Conservation (phyloP, 441 rosid species). For the Corymbia citriodora region DNA sequence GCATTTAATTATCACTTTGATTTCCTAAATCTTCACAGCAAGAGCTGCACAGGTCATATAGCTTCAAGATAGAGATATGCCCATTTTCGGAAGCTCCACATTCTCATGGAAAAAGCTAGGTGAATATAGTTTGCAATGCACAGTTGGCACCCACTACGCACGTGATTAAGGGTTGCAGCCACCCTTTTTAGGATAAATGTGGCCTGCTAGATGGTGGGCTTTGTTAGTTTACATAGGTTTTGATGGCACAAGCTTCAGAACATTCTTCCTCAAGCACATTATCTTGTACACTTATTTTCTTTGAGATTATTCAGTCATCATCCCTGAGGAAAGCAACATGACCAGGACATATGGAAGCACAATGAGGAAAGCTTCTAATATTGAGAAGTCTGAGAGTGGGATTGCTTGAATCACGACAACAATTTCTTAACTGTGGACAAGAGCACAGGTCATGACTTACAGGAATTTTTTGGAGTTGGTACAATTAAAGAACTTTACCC, state of each 20-base stretch:
- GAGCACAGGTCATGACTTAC: background rate
- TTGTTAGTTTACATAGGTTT: background rate
- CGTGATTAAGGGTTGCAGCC: background rate
- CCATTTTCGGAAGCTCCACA: no score
- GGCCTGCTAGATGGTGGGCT: background rate
- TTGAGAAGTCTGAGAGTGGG: background rate
- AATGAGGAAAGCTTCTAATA: background rate
- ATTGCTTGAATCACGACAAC: background rate
- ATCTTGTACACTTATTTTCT: background rate
- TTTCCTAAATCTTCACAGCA: no score
- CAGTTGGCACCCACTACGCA: no score
- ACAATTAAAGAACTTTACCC: background rate
- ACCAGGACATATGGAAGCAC: background rate
- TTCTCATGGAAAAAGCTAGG: no score
- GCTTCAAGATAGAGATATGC: no score
- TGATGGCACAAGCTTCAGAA: background rate
- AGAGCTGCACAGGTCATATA: no score
- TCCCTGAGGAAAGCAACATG: background rate
- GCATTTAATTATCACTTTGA: background rate
- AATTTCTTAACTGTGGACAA: background rate
- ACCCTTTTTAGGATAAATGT: background rate
- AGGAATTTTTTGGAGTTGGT: background rate
- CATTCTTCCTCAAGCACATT: background rate
- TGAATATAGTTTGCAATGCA: no score
- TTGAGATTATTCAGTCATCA: background rate